A percentile compares a stretch with the other conserved stretches of the same genome.
Evolutionary conservation across 2,329 filamentous ascomycete species (phyloP).

Genomic region (Arthrobotrys sinensis): DNA sequence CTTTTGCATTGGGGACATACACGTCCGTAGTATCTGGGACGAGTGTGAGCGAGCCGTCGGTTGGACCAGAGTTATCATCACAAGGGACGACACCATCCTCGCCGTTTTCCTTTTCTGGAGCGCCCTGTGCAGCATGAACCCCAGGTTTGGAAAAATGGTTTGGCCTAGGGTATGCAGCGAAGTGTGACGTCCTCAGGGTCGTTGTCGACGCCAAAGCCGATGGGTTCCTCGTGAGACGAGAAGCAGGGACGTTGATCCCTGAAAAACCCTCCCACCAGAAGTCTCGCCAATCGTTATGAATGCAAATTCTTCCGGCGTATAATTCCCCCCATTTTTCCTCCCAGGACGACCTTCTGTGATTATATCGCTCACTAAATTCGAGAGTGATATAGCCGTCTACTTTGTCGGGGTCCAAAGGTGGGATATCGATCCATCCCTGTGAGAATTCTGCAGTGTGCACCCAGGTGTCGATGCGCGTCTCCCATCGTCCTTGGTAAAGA

Average conservation of each 20-base stretch:
- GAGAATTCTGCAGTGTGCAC: not conserved
- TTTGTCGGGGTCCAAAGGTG: not conserved
- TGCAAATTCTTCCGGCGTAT: not conserved
- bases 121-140: not conserved
- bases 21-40: not conserved
- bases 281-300: conserved; percentile 1
- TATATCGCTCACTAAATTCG: not conserved
- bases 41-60: not conserved
- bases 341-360: not conserved
- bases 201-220: not conserved
- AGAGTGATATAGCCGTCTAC: not conserved
- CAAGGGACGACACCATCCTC: not conserved
- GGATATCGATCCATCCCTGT: conserved; percentile 9
- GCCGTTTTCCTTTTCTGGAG: not conserved
- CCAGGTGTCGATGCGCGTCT: conserved; percentile 2
- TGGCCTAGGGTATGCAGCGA: not conserved
- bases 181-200: not conserved
- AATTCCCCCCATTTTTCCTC: not conserved
- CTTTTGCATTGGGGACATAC: not conserved
- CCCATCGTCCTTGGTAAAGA: not conserved
- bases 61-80: not conserved
- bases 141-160: not conserved
- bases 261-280: conserved; percentile 31
- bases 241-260: not conserved
- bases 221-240: not conserved